These are phyloP conservation scores for Spathaspora jeffriesii DNA, from an alignment of 1,139 yeast genomes.

Conservation along the genomic window DNA sequence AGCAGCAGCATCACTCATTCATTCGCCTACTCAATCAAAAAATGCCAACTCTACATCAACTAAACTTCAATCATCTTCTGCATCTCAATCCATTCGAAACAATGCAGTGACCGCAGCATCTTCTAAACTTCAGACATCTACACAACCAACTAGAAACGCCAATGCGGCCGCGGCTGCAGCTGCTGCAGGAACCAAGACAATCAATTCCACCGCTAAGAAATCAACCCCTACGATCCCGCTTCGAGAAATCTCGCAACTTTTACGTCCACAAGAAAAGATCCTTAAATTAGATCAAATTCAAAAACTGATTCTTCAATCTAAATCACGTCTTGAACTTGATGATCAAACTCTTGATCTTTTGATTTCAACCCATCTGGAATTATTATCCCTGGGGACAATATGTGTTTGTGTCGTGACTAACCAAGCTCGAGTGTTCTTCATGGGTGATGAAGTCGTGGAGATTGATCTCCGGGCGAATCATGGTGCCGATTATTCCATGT, in stretches of 20 bases:
- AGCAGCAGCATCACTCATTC: constrained; percentile 1
- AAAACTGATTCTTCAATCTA: constrained; percentile 33
- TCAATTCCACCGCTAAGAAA: constrained; percentile 5
- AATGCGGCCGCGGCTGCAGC: constrained; percentile 15
- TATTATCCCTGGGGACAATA: constrained; percentile 35
- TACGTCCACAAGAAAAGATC: constrained; percentile 39
- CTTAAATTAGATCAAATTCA: constrained; percentile 41
- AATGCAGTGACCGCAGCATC: no score
- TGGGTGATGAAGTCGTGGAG: constrained; percentile 37
- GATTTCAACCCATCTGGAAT: constrained; percentile 37
- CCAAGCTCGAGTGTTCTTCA: constrained; percentile 44
- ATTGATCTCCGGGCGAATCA: constrained; percentile 51
- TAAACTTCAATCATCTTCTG: no score
- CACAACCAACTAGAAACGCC: not conserved
- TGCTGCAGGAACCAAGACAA: constrained; percentile 6
- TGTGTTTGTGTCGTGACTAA: constrained; percentile 52
- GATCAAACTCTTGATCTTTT: constrained; percentile 40
- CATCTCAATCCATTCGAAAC: no score
- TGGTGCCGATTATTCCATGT: constrained; percentile 69
- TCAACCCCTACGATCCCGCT: constrained; percentile 21
- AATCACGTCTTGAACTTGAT: constrained; percentile 19
- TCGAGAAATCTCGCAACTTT: constrained; percentile 34
- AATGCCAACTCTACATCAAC: constrained; percentile 13
- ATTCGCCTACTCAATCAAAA: constrained; percentile 1
- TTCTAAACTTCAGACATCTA: no score